Conservation (phyloP, 345 rosid species). For the Lepidium didymum region DNA sequence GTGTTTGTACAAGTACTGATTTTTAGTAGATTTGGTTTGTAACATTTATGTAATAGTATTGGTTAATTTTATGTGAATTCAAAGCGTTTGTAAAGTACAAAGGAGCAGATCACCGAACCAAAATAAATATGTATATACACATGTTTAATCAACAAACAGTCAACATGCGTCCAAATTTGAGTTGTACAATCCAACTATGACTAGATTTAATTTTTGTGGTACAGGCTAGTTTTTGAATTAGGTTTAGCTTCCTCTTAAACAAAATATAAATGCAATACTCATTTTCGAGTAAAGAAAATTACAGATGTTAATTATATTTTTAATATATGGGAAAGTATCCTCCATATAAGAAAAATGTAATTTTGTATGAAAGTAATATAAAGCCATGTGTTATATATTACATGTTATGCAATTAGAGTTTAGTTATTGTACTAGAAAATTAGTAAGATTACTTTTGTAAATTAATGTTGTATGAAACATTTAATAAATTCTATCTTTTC, state of each 20-base stretch:
- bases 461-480: too few relatives aligned
- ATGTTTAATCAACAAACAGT: neutral
- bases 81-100: slow-evolving; percentile 1
- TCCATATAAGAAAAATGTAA: too few relatives aligned
- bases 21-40: slow-evolving; percentile 6
- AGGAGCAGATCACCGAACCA: neutral
- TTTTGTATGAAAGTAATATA: too few relatives aligned
- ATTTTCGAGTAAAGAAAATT: too few relatives aligned
- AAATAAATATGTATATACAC: neutral
- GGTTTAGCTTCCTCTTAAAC: neutral
- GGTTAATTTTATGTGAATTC: slow-evolving; percentile 5
- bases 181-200: slow-evolving; percentile 15
- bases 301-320: neutral
- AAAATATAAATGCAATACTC: neutral
- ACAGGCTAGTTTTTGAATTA: neutral
- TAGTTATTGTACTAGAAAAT: too few relatives aligned
- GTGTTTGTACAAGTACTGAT: neutral
- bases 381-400: too few relatives aligned
- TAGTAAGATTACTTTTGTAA: too few relatives aligned
- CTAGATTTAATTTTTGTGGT: neutral
- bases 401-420: too few relatives aligned
- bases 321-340: too few relatives aligned
- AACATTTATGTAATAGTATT: neutral
- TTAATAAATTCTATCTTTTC: too few relatives aligned
- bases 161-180: slow-evolving; percentile 3